Evolutionary conservation across 805 yeast genomes (phyloP).

Genomic region (Kluyveromyces aestuarii): DNA sequence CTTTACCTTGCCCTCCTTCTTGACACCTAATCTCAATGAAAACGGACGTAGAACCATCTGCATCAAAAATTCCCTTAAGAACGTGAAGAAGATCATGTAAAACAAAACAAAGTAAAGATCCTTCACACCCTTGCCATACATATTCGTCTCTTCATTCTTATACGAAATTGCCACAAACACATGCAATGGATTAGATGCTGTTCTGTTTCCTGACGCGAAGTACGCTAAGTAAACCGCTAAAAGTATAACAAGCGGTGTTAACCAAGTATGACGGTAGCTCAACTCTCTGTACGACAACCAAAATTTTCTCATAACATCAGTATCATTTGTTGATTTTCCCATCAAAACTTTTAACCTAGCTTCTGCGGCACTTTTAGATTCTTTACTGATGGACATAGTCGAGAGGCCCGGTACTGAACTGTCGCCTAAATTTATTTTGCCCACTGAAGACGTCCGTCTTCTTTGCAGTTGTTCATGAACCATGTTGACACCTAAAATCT

Average conservation of each 20-base stretch:
- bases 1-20: conserved; percentile 41
- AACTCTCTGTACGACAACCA: conserved; percentile 52
- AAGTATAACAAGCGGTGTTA: conserved; percentile 50
- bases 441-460: conserved; percentile 62
- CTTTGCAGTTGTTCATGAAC: conserved; percentile 10
- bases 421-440: conserved; percentile 69
- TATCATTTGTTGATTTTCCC: conserved; percentile 32
- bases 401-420: conserved; percentile 53
- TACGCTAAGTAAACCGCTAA: conserved; percentile 34
- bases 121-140: conserved; percentile 78
- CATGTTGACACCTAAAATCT: neutral
- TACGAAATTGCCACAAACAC: conserved; percentile 60
- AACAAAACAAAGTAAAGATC: conserved; percentile 75
- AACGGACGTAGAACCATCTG: conserved; percentile 68
- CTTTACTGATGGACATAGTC: conserved; percentile 47
- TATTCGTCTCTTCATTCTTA: conserved; percentile 45
- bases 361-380: conserved; percentile 32
- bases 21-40: conserved; percentile 42
- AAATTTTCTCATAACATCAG: conserved; percentile 47
- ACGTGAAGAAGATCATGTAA: conserved; percentile 82
- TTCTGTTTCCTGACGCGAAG: conserved; percentile 46
- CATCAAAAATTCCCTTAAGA: conserved; percentile 86
- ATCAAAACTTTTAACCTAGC: conserved; percentile 30
- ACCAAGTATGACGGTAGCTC: conserved; percentile 56
- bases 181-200: conserved; percentile 52